Percentiles rank a stretch among this genome's conserved stretches.
These are phyloP conservation scores for Nitzschia inconspicua DNA, from an alignment of 108 stramenopile species.

Conservation along the genomic window DNA sequence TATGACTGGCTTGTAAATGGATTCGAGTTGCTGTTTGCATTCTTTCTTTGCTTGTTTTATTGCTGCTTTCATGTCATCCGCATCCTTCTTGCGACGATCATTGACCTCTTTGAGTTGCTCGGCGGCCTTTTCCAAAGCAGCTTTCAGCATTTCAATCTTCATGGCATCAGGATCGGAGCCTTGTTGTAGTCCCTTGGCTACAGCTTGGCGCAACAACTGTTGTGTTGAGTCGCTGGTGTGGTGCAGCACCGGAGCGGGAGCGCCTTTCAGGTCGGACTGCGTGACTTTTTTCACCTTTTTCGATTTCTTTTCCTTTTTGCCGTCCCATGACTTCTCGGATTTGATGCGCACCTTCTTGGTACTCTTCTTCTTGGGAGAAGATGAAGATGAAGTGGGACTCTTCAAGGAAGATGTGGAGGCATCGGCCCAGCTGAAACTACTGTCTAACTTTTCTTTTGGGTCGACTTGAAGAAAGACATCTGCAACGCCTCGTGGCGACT, in stretches of 20 bases:
- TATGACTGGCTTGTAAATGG: background rate
- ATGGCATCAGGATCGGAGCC: no score
- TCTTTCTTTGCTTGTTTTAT: conserved; percentile 10
- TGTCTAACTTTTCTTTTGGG: background rate
- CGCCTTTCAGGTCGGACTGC: no score
- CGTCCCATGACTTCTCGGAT: no score
- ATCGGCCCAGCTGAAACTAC: conserved; percentile 10
- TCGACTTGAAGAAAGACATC: conserved; percentile 19
- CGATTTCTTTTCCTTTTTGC: no score
- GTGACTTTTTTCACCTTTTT: no score
- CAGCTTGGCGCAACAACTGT: no score
- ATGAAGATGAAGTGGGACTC: background rate
- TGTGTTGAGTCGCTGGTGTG: no score
- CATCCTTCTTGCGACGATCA: conserved; percentile 1
- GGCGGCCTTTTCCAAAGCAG: background rate
- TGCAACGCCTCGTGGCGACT: conserved; percentile 10
- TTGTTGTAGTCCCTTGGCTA: no score
- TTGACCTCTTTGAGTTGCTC: background rate
- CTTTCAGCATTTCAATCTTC: background rate
- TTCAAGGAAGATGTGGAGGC: conserved; percentile 11
- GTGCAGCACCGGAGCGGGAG: no score
- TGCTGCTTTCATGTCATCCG: conserved; percentile 13
- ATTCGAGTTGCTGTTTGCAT: background rate
- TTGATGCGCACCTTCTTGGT: background rate
- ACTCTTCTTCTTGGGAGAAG: background rate